phyloP scores from a whole-genome alignment of 441 rosid species.

The Gossypium davidsonii region DNA sequence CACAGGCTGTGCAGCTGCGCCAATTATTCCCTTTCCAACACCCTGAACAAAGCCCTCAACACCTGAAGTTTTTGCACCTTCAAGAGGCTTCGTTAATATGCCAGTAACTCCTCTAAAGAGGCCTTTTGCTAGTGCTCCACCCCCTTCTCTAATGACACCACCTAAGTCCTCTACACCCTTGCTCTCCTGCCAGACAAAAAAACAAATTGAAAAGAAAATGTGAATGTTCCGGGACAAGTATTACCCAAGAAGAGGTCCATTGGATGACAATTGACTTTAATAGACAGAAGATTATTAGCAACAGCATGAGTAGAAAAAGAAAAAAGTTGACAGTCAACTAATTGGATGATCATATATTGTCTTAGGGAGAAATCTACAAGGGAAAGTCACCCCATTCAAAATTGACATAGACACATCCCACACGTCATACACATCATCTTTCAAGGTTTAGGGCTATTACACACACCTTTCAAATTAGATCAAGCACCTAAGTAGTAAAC shows the following conservation, averaged over 20 bases:
- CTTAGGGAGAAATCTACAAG: neutral
- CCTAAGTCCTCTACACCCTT: conserved; percentile 97
- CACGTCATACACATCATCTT: neutral
- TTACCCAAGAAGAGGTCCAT: neutral
- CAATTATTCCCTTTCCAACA: conserved; percentile 94
- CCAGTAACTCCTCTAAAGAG: conserved; percentile 98
- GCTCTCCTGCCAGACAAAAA: conserved; percentile 54
- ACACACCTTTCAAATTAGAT: neutral
- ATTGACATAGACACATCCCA: neutral
- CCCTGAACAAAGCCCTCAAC: conserved; percentile 99
- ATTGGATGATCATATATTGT: neutral
- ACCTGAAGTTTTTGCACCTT: conserved; percentile 94
- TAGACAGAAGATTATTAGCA: neutral
- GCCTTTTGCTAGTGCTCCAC: conserved; percentile 98
- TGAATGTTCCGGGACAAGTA: neutral
- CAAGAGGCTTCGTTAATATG: conserved; percentile 92
- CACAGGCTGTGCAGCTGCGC: conserved; percentile 99
- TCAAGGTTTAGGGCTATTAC: neutral
- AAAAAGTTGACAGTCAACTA: neutral
- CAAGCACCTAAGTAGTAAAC: neutral
- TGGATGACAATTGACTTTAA: neutral
- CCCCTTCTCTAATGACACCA: conserved; percentile 97
- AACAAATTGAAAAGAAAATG: conserved; percentile 10
- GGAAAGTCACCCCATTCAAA: neutral
- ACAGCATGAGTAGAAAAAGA: neutral